phyloP scores from a whole-genome alignment of 139 green algal genomes.

The Chlorella sp. region DNA sequence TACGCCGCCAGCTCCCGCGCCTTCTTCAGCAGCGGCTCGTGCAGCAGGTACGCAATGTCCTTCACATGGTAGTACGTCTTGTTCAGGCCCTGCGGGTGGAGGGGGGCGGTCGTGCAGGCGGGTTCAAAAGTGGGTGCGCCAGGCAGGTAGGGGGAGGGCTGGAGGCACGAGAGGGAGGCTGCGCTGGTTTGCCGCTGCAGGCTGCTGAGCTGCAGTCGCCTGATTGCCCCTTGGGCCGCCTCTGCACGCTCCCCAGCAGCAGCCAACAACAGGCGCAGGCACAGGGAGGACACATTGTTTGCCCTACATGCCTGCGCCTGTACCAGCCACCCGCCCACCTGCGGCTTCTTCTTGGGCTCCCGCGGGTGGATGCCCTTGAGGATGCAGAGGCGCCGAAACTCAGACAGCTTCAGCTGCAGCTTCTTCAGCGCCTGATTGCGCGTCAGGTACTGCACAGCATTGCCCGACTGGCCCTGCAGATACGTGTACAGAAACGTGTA shows the following conservation, averaged over 20 bases:
- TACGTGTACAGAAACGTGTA: too few relatives aligned
- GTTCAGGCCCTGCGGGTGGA: constrained; percentile 74
- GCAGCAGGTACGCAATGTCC: constrained; percentile 96
- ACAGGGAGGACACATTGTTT: too few relatives aligned
- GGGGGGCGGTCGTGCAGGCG: not conserved
- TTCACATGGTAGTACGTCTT: constrained; percentile 99
- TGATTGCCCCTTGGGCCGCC: too few relatives aligned
- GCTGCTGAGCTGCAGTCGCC: too few relatives aligned
- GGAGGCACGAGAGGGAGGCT: too few relatives aligned
- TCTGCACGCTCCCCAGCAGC: too few relatives aligned
- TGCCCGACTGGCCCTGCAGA: constrained; percentile 67
- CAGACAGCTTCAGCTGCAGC: constrained; percentile 95
- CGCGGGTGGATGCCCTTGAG: constrained; percentile 98
- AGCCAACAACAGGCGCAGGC: too few relatives aligned
- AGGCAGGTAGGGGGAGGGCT: too few relatives aligned
- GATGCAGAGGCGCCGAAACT: constrained; percentile 98
- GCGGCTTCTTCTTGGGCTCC: constrained; percentile 96
- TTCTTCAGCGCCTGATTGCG: constrained; percentile 94
- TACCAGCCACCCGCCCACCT: not conserved
- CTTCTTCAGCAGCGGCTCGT: constrained; percentile 96
- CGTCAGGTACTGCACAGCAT: constrained; percentile 93
- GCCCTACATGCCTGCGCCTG: too few relatives aligned
- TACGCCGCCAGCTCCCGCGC: constrained; percentile 44
- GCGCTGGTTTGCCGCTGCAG: too few relatives aligned
- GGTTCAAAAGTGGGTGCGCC: too few relatives aligned